Base-by-base conservation (phyloP, 805 yeast species). In the Sugiyamaella boreocaroliniensis region DNA sequence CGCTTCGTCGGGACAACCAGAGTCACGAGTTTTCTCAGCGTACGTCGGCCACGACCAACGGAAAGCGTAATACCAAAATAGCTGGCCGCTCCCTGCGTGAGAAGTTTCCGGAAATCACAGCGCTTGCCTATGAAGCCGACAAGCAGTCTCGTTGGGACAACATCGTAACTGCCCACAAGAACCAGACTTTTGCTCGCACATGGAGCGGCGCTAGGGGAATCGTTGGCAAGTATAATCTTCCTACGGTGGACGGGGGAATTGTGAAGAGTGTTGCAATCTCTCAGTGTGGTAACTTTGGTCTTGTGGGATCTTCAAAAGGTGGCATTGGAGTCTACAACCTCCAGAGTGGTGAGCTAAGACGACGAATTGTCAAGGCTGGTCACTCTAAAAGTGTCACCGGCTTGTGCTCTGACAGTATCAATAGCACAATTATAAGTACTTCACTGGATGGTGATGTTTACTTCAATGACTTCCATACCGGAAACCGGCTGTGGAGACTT, bases 111-210 rank as follows among this genome's bases (percentile, higher is more conserved):
- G 93, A 88, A 57, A 81, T 88, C 55, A 73, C 80, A 5, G 73
- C 79, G 45, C 75, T 90, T 58, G 83, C 92, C 1, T 81, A 85
- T 58, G 85, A 86, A 55, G 81, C 81, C 55, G 78, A 87, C 22
- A 78, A 93, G 62, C 83, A 82, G 63, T 89, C 88, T 34, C 90
- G 89, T 50, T 93, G 99, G 99, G 98, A 89, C 64, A 90, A 90
- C 62, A 76, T 93, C 49, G 65, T 95, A 5, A 88, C 98, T 18
- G 92, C 88, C 0, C 98, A 93, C 69, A 83, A 83, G 62, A 88
- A 83, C 54, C 93, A 86, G 62, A 69, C 74, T 1, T 82, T 81
- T 69, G 99, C 97, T 1, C 80, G 96, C 61, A 87, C 96, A 1
- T 93, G 99, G 98, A 84, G 83, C 63, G 80, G 89, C 7, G 79